These are phyloP conservation scores for Aspergillus sp. DNA, from an alignment of 2,329 filamentous ascomycete species.

Conservation along the genomic window DNA sequence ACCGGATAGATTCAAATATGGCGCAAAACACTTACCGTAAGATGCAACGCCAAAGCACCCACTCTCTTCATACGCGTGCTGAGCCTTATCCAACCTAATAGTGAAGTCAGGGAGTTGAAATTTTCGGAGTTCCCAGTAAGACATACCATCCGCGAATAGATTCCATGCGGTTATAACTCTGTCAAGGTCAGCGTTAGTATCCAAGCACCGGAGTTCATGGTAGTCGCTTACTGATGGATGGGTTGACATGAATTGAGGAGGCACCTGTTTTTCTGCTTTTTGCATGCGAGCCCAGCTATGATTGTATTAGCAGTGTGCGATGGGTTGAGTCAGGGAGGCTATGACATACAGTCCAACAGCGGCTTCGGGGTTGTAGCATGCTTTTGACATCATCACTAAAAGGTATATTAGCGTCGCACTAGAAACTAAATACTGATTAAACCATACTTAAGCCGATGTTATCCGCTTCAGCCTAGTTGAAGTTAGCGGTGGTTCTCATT, in stretches of 20 bases:
- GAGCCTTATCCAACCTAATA: slow-evolving; percentile 40
- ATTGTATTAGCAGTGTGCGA: background rate
- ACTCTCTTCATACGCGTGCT: slow-evolving; percentile 38
- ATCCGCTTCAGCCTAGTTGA: slow-evolving; percentile 56
- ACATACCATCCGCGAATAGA: slow-evolving; percentile 54
- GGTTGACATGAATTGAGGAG: slow-evolving; percentile 60
- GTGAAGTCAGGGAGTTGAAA: slow-evolving; percentile 13
- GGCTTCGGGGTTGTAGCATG: slow-evolving; percentile 59
- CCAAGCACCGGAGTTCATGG: background rate
- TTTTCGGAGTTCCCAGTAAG: background rate
- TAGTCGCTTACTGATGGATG: slow-evolving; percentile 52
- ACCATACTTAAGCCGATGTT: slow-evolving; percentile 56
- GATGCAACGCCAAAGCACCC: slow-evolving; percentile 33
- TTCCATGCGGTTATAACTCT: slow-evolving; percentile 55
- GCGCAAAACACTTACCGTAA: slow-evolving; percentile 26
- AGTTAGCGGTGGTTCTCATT: slow-evolving; percentile 7
- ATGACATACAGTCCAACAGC: slow-evolving; percentile 51
- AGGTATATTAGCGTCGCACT: slow-evolving; percentile 15
- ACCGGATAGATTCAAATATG: background rate
- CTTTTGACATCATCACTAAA: slow-evolving; percentile 61
- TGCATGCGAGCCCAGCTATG: slow-evolving; percentile 53
- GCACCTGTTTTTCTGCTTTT: slow-evolving; percentile 42
- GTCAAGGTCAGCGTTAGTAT: slow-evolving; percentile 7
- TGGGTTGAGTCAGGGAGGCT: background rate
- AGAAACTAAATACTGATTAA: background rate